Evolutionary conservation across 345 rosid genomes (phyloP).

Genomic region (Acer yangbiense): DNA sequence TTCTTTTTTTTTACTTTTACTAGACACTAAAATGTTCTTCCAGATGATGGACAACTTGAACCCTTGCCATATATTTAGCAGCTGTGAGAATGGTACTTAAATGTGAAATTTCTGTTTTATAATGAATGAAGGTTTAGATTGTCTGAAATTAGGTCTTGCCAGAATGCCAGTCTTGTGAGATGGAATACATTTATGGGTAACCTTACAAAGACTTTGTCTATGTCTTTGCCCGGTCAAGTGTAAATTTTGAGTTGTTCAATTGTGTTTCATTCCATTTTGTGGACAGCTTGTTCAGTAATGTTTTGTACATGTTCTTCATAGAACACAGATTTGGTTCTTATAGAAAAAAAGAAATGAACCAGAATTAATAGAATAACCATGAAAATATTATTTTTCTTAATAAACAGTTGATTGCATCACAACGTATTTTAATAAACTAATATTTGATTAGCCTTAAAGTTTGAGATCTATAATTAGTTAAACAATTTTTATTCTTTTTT

Average conservation of each 20-base stretch:
- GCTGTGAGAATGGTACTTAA: background rate
- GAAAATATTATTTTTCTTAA: background rate
- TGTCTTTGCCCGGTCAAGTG: background rate
- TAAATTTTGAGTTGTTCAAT: background rate
- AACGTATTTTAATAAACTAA: background rate
- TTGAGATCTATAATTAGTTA: background rate
- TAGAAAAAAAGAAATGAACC: background rate
- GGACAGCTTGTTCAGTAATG: background rate
- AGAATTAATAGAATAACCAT: background rate
- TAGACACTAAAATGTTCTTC: background rate
- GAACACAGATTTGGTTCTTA: background rate
- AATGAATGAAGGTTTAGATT: background rate
- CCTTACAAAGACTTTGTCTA: background rate
- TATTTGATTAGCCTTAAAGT: background rate
- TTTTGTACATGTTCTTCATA: background rate
- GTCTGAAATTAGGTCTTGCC: background rate
- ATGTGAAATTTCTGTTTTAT: background rate
- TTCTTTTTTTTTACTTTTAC: background rate
- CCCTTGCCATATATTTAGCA: background rate
- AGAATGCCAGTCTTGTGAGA: background rate
- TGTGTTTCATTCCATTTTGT: background rate
- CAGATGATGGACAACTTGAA: background rate
- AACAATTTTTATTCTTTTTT: background rate
- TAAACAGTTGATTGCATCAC: background rate
- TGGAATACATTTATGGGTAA: background rate